Evolutionary conservation across 192 early-diverging fungal species (phyloP).

Genomic region (Obelidium mucronatum): DNA sequence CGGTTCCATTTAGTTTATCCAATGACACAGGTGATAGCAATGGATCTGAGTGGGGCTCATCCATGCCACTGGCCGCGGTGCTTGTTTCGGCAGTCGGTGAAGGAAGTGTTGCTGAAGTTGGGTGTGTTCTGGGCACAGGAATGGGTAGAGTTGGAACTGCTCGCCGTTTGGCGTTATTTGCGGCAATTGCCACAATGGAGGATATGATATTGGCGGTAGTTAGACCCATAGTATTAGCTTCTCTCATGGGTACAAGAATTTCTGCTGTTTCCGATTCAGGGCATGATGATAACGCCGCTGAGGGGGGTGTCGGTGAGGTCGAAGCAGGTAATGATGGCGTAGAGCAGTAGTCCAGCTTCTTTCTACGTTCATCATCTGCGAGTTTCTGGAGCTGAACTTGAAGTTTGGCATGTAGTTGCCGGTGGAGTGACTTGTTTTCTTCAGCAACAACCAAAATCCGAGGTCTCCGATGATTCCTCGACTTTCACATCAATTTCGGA

Average conservation of each 20-base stretch:
- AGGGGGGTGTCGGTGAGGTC: background rate
- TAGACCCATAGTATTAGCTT: conserved; percentile 6
- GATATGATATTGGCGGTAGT: background rate
- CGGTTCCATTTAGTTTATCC: background rate
- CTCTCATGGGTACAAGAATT: background rate
- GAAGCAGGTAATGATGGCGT: background rate
- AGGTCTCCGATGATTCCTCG: too few relatives aligned
- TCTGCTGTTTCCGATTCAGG: background rate
- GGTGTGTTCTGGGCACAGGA: background rate
- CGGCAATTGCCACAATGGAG: conserved; percentile 9
- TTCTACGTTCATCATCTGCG: background rate
- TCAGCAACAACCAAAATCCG: background rate
- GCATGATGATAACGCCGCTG: background rate
- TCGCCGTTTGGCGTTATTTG: background rate
- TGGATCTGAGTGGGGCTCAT: background rate
- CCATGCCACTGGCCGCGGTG: background rate
- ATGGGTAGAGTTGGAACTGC: background rate
- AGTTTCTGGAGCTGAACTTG: background rate
- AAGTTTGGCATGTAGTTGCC: conserved; percentile 10
- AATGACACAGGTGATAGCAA: background rate
- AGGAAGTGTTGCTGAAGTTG: background rate
- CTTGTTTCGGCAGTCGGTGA: background rate
- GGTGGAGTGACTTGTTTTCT: conserved; percentile 10
- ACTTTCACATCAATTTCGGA: too few relatives aligned
- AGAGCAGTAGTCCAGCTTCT: background rate